Conservation (phyloP, 2,329 filamentous ascomycete genomes). For the Cercospora sp. region DNA sequence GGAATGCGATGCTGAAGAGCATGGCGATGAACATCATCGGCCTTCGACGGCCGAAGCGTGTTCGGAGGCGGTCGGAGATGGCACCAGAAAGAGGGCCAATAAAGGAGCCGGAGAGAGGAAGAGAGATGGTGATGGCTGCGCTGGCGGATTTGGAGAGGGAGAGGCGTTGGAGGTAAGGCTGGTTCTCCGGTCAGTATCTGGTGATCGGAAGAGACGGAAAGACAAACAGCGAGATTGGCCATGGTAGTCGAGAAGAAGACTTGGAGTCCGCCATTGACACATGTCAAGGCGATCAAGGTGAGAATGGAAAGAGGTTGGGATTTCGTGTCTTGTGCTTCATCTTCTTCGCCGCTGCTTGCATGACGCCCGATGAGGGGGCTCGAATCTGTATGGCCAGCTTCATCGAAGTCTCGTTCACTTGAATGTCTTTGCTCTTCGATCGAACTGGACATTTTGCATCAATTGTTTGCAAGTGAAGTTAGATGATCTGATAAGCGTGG, state of each 20-base stretch:
- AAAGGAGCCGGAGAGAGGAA: slow-evolving; percentile 26
- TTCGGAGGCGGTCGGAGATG: slow-evolving; percentile 18
- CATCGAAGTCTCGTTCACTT: neutral
- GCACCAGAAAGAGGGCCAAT: slow-evolving; percentile 17
- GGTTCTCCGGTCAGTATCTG: neutral
- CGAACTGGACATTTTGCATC: neutral
- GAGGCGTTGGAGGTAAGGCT: slow-evolving; percentile 28
- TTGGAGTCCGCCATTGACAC: slow-evolving; percentile 29
- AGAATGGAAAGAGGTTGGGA: slow-evolving; percentile 16
- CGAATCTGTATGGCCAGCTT: neutral
- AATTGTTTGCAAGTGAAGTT: neutral
- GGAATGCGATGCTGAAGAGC: slow-evolving; percentile 10
- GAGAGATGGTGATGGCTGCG: slow-evolving; percentile 24
- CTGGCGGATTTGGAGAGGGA: slow-evolving; percentile 26
- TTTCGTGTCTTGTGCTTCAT: slow-evolving; percentile 1
- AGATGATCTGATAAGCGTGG: neutral
- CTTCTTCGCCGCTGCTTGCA: neutral
- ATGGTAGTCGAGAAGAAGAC: slow-evolving; percentile 30
- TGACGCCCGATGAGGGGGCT: neutral
- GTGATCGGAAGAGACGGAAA: neutral
- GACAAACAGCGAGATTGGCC: slow-evolving; percentile 24
- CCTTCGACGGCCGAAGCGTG: slow-evolving; percentile 21
- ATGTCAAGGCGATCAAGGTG: slow-evolving; percentile 20
- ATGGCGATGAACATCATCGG: slow-evolving; percentile 26
- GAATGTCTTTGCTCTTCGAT: neutral